Base-by-base conservation (phyloP, 2,329 filamentous ascomycete genomes). In the Aspergillus calidoustus region DNA sequence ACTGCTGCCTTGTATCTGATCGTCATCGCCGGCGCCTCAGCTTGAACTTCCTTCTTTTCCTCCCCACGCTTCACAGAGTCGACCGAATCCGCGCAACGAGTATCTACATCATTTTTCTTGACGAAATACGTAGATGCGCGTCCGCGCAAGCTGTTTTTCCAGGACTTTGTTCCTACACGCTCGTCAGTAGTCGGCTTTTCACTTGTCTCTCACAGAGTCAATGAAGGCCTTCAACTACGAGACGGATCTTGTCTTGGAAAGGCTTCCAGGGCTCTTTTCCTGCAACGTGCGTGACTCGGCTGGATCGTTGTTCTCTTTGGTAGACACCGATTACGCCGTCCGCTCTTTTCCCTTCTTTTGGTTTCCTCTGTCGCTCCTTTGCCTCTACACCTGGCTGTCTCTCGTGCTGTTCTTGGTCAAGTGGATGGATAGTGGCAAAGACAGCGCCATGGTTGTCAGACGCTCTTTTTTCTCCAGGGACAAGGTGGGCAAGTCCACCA, bases 401-500 rank as follows among this genome's bases (percentile, higher is more conserved):
- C 77, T 81, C 72, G 75, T 75, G 67, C 73, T 71, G 65, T 76
- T 68, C 57, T 62, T 72, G 62, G 65, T 65, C 58, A 69, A 71
- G 62, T 66, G 63, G 63, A 65, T 67, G 59, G 60, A 64, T 22
- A 56, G 34, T 41, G 34, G 52, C 48, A 62, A 56, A 28, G 60
- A 78, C 74, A 71, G 70, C 69, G 73, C 75, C 82, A 83, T 77
- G 79, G 97, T 97, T 92, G 96, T 97, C 85, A 96, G 93, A 83
- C 92, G 92, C 78, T 93, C 93, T 75, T 93, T 95, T 82, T 85
- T 89, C 78, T 89, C 90, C 9, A 90, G 89, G 79, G 90, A 94
- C 80, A 91, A 93, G 75, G 91, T 93, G 79, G 91, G 92, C 83
- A 97, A 97, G 88, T 85, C 90, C 80, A 85, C 88, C 78, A 93